Evolutionary conservation across 1,284 basidiomycete genomes (phyloP), one percentile per base, ranked within the genome.

Genomic region (Cutaneotrichosporon sp.): DNA sequence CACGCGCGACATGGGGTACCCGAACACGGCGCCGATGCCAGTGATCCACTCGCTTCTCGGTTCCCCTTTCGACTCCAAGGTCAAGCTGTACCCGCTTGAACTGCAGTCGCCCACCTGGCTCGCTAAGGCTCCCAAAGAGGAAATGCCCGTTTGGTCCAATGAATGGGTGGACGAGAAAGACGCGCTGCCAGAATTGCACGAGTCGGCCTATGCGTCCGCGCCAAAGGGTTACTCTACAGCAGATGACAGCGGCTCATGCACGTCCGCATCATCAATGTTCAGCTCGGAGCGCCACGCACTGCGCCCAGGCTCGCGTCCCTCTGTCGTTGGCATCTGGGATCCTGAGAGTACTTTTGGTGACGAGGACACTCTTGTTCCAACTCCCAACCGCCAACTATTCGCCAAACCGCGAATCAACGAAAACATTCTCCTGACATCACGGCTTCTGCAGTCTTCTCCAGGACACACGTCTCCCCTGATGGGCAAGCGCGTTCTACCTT

Each of bases 21-120:
- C 69, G 2, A 57, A 62, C n/a, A 68, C 65, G 0, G 66, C 64
- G 3, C 64, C 68, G 17, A 57, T 68, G 19, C 67, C 67, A 0
- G 59, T 61, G 3, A 52, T 63, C 14, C 52, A 67, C n/a, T 60
- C 66, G 17, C 63, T 70, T 20, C 63, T 70, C 3, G 68, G 68
- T 17, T 67, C 65, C 41, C 70, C 70, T 11, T 72, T 72, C 54
- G 59, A 54, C 34, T 51, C 55, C 34, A 64, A 63, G 38, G 56
- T 52, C 11, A 12, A 47, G 4, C 33, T 20, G 10, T 27, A 38
- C 35, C 29, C 33, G 19, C 31, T 38, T 9, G 46, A 41, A 14
- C 37, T 49, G 10, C 17, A 24, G 10, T 49, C 46, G 22, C 46
- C 46, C 3, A 49, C 46, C 12, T 49, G 38, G 27, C 10, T 31